Evolutionary conservation across 495 filamentous ascomycete species (phyloP).

Genomic region (Letharia columbiana): DNA sequence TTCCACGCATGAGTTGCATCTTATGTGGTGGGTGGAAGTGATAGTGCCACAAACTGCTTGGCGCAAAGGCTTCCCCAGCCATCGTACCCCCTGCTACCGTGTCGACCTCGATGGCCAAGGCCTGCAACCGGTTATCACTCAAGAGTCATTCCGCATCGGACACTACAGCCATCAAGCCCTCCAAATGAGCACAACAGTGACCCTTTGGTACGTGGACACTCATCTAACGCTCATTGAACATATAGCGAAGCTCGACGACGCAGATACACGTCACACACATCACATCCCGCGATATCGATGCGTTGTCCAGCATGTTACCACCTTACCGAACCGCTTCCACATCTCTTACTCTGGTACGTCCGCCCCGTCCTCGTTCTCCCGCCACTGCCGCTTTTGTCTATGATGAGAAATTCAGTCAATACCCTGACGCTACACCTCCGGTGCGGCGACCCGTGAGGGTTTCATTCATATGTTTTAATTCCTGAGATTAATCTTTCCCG

Average conservation of each 20-base stretch:
- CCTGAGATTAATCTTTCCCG: background rate
- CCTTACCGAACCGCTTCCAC: background rate
- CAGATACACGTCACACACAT: background rate
- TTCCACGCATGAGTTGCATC: background rate
- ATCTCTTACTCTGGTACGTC: background rate
- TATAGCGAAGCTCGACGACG: background rate
- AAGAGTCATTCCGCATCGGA: background rate
- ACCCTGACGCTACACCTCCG: background rate
- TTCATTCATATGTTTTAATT: slow-evolving; percentile 2
- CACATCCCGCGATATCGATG: background rate
- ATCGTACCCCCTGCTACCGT: background rate
- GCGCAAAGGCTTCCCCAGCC: background rate
- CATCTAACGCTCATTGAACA: background rate
- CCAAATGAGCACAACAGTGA: background rate
- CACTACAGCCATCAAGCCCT: background rate
- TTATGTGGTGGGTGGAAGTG: background rate
- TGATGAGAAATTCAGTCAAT: slow-evolving; percentile 1
- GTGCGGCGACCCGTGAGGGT: background rate
- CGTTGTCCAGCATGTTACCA: background rate
- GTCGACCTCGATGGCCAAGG: background rate
- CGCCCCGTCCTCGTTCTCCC: background rate
- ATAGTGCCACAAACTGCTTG: background rate
- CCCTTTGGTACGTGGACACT: background rate
- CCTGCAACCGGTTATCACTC: background rate
- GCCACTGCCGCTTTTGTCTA: background rate